Conservation (phyloP, 1,284 basidiomycete species). For the Peniophora sp. region DNA sequence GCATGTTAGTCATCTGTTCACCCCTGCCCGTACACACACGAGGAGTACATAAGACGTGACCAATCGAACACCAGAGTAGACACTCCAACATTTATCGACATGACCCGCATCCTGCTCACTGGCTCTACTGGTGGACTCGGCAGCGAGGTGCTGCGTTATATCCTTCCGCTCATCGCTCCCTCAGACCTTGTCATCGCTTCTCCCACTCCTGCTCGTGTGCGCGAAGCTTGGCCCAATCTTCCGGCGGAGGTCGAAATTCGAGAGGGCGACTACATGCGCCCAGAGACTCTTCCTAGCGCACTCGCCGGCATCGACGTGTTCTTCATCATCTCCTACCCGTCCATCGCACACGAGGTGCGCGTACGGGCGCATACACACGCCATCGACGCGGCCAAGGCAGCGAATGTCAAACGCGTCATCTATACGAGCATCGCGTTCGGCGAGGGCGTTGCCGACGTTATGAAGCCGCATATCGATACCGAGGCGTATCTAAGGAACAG, state of each 20-base stretch:
- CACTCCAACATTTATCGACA: too few species aligned
- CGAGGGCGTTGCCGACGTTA: conserved; percentile 23
- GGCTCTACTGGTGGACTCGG: conserved; percentile 30
- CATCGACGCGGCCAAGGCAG: conserved; percentile 29
- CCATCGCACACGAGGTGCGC: conserved; percentile 24
- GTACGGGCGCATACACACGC: conserved; percentile 24
- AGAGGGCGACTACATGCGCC: conserved; percentile 24
- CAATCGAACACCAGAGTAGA: too few species aligned
- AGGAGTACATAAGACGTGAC: too few species aligned
- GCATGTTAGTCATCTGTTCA: too few species aligned
- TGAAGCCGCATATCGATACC: conserved; percentile 28
- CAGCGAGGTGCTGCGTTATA: conserved; percentile 25
- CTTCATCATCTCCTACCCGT: conserved; percentile 30
- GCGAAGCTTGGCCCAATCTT: conserved; percentile 10
- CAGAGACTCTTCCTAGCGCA: conserved; percentile 22
- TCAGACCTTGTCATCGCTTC: conserved; percentile 25
- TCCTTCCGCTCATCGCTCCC: conserved; percentile 22
- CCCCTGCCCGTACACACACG: too few species aligned
- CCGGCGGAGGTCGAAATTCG: conserved; percentile 21
- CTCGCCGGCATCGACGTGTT: conserved; percentile 26
- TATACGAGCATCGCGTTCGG: conserved; percentile 32
- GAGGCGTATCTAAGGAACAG: conserved; percentile 27
- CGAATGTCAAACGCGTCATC: conserved; percentile 25
- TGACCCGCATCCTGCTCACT: conserved; percentile 19
- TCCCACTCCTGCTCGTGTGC: conserved; percentile 24